phyloP scores from a whole-genome alignment of 768 basidiomycete genomes.

The Coprinopsis cinerea region DNA sequence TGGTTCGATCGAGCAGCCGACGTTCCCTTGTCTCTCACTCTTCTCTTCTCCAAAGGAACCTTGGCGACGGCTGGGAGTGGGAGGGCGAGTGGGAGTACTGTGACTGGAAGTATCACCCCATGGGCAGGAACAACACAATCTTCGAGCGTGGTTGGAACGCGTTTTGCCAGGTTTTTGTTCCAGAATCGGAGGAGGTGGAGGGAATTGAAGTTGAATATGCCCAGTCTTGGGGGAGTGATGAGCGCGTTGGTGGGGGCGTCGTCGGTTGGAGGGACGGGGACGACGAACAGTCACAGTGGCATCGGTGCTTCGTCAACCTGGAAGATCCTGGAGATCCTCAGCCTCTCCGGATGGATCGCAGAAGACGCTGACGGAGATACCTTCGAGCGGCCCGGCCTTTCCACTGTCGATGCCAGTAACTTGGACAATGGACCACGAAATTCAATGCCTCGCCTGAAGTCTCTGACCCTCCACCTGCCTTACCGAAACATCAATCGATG shows the following conservation, averaged over 20 bases:
- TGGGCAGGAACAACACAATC: no score
- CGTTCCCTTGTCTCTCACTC: constrained; percentile 4
- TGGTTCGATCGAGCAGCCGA: constrained; percentile 5
- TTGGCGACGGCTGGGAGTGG: background rate
- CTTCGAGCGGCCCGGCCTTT: background rate
- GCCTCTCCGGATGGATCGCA: constrained; percentile 3
- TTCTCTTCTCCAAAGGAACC: constrained; percentile 1
- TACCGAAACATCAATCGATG: constrained; percentile 1
- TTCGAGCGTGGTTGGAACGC: no score
- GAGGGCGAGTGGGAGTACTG: no score
- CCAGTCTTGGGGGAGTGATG: background rate
- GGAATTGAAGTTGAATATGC: constrained; percentile 7
- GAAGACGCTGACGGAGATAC: background rate
- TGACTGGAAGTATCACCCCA: no score
- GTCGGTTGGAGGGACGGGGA: background rate
- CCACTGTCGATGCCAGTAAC: background rate
- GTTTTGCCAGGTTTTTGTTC: constrained; percentile 2
- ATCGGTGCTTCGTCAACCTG: background rate
- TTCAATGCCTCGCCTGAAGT: background rate
- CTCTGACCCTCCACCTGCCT: constrained; percentile 3
- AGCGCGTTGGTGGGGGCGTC: background rate
- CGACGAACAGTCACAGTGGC: background rate
- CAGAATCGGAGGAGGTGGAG: constrained; percentile 6
- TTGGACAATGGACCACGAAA: no score
- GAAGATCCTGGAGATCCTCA: constrained; percentile 1